Base-by-base conservation (phyloP, 345 rosid species). In the Acer negundo region DNA sequence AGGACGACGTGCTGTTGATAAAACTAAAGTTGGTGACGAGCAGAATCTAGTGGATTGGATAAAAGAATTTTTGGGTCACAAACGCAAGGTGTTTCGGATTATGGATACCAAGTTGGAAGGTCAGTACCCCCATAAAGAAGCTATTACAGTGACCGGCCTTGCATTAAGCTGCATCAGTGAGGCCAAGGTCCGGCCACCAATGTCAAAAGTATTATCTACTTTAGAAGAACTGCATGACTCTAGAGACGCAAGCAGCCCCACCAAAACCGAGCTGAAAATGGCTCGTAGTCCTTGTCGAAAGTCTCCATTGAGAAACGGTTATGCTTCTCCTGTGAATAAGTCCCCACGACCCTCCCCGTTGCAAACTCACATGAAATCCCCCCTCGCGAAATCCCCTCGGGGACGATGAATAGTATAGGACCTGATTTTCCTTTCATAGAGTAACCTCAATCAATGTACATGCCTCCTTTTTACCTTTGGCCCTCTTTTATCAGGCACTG, bases 31-130 rank as follows among this genome's bases (percentile, higher is more conserved):
- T 0, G 91, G 92, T 62, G 75, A 63, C 22, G 92, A 91, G 68
- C 86, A 83, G 73, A 89, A 89, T 72, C 94, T 94, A 9, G 97
- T 94, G 53, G 90, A 91, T 22, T 92, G 97, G 97, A 94, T 92
- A 8, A 83, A 76, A 76, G 95, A 95, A 0, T 87, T 86, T 87
- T 82, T 94, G 69, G 85, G 86, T 7, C 90, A 89, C 55, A 86
- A 79, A 72, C 85, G 94, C 67, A 86, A 86, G 83, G 68, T 93
- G 67, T 90, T 87, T 73, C 86, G 95, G 26, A 79, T 94, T 28
- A 90, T 93, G 90, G 97, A 94, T 75, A 85, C 90, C 17, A 89
- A 89, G 84, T 87, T 94, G 69, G 89, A 86, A 44, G 97, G 95
- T 4, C 88, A 88, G 66, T 92, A 92, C 72, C 88, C 95, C 56